Base-by-base conservation (phyloP, 768 basidiomycete genomes). In the Plicaturopsis crispa region DNA sequence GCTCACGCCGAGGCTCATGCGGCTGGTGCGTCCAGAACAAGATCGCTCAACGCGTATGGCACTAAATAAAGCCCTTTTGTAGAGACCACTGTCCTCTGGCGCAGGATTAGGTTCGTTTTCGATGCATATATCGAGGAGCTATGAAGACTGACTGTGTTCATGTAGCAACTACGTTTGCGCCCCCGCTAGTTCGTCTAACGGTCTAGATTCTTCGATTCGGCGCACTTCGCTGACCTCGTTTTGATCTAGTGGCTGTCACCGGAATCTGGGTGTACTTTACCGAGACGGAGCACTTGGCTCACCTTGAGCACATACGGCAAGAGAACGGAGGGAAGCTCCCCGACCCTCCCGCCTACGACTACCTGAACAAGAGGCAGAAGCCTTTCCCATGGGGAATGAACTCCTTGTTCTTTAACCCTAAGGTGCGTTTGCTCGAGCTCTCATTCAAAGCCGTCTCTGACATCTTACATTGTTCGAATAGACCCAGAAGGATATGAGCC, bases 361-460 rank as follows among this genome's bases (percentile, higher is more conserved):
- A 81, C 66, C 51, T 91, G 60, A 88, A 89, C 66, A 74, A 67
- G 51, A 69, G 88, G 43, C 56, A 57, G 42, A 87, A 85, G 59
- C 84, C 87, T 28, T 91, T 72, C 71, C 88, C 88, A 14, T 91
- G 88, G 88, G 88, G 88, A 17, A 60, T 48, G 50, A 91, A 91
- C 73, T 72, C 74, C 11, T 70, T 91, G 13, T 91, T 91, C 71
- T 91, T 73, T 67, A 90, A 87, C 56, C 58, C 77, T 36, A 67
- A 75, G 48, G 87, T 84, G 55, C 33, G 78, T 52, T n/a, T 35
- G 7, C 6, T 41, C 20, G 18, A n/a, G n/a, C n/a, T n/a, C n/a
- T n/a, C n/a, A n/a, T n/a, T n/a, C n/a, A n/a, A n/a, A n/a, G n/a
- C n/a, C n/a, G n/a, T n/a, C n/a, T n/a, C n/a, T n/a, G n/a, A n/a